phyloP scores from a whole-genome alignment of 768 basidiomycete genomes.

The Psilocybe cubensis region DNA sequence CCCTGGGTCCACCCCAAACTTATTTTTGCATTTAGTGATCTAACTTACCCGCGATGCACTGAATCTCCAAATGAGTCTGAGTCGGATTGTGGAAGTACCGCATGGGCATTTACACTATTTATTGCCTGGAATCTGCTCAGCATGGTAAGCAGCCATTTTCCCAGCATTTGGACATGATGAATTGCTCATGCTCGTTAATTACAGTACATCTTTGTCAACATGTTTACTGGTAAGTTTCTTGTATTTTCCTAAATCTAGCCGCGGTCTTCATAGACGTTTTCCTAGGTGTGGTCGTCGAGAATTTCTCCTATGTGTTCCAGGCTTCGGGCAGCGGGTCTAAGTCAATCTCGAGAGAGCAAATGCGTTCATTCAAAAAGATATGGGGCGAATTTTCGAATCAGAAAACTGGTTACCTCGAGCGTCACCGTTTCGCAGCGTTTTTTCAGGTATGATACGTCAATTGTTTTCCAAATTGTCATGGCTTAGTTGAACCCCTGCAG shows the following conservation, averaged over 20 bases:
- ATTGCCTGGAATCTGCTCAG: constrained; percentile 95
- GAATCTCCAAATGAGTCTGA: constrained; percentile 51
- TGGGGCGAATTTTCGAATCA: constrained; percentile 87
- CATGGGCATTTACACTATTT: constrained; percentile 86
- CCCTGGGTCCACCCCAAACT: constrained; percentile 10
- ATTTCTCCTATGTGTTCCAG: constrained; percentile 95
- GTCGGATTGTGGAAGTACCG: constrained; percentile 86
- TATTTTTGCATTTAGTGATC: constrained; percentile 48
- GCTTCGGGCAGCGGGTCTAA: constrained; percentile 79
- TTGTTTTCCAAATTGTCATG: too few species aligned
- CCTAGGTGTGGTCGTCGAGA: constrained; percentile 88
- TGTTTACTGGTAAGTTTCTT: constrained; percentile 79
- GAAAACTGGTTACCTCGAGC: constrained; percentile 78
- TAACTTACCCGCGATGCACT: constrained; percentile 83
- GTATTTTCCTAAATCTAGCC: neutral
- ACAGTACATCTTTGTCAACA: constrained; percentile 94
- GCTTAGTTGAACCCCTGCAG: constrained; percentile 40
- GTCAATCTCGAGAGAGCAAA: constrained; percentile 86
- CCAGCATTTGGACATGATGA: constrained; percentile 1
- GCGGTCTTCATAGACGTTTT: neutral
- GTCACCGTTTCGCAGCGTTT: constrained; percentile 73
- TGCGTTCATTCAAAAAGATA: constrained; percentile 92
- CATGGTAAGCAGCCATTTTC: constrained; percentile 65
- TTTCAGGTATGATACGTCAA: constrained; percentile 85
- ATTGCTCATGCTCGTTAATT: neutral